Conservation (phyloP, 1,139 yeast genomes). For the Kodamaea suecica region DNA sequence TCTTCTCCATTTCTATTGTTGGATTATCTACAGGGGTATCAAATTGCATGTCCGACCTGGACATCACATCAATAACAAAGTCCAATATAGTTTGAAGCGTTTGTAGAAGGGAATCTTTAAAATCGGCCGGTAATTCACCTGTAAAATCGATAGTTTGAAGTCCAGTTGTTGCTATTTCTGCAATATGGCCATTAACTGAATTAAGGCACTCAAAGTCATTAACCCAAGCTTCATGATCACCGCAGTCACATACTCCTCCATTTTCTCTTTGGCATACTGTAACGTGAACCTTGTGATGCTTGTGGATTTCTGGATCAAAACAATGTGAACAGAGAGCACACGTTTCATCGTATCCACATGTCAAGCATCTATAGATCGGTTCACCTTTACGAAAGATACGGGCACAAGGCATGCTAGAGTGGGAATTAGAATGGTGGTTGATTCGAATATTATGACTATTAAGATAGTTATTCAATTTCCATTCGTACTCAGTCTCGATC, state of each 20-base stretch:
- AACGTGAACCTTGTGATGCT: constrained; percentile 72
- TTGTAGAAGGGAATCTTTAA: constrained; percentile 30
- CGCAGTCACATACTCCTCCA: constrained; percentile 81
- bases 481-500: constrained; percentile 35
- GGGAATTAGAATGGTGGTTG: constrained; percentile 43
- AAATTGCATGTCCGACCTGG: constrained; percentile 40
- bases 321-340: constrained; percentile 84
- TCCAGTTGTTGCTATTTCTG: neutral
- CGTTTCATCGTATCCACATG: constrained; percentile 83
- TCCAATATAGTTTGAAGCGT: constrained; percentile 63
- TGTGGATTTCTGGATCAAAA: constrained; percentile 66
- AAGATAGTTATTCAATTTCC: constrained; percentile 35
- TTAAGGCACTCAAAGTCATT: constrained; percentile 31
- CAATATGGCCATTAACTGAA: neutral
- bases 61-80: constrained; percentile 71
- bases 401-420: constrained; percentile 74
- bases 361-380: constrained; percentile 77
- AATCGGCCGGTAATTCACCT: constrained; percentile 30
- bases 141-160: constrained; percentile 6
- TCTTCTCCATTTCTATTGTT: constrained; percentile 25
- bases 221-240: constrained; percentile 61
- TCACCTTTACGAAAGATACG: constrained; percentile 78
- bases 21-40: constrained; percentile 39
- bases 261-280: constrained; percentile 74
- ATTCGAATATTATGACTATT: constrained; percentile 23